Base-by-base conservation (phyloP, 2,329 filamentous ascomycete genomes). In the Blastomyces emzantsi region DNA sequence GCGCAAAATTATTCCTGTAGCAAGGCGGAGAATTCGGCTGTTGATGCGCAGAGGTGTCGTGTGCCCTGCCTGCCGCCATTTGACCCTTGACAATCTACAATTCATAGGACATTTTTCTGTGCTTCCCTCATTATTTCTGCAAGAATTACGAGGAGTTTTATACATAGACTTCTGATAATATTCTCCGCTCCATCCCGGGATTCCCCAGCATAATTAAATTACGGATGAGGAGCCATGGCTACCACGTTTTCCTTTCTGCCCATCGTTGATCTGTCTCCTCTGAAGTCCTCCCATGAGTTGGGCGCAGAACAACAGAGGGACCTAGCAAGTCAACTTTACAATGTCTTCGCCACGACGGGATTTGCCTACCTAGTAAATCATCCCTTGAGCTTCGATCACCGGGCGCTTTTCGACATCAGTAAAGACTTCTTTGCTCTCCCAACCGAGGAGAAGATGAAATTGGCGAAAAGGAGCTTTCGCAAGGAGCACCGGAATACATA, bases 361-460 rank as follows among this genome's bases (percentile, higher is more conserved):
- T 81, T 80, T 66, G 78, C 78, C 7, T 81, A 81, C 66, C 72
- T 81, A 8, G 70, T 74, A 43, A 78, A 80, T 65, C 62, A 73
- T 5, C 78, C 79, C 0, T 66, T 80, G 33, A 76, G 74, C 33
- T 79, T 77, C 67, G 66, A 68, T 45, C 76, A 80, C 64, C 73
- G 75, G 0, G 74, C 78, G 60, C 73, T 81, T 1, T 80, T 81
- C 64, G 65, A 64, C 1, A 66, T 81, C 8, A 76, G 75, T 3
- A 70, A 72, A 58, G 68, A 73, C 17, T 77, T 79, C 67, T 80
- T 79, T 63, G 68, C 67, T 3, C 66, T 78, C 6, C 70, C 76
- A 0, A 65, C 67, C 9, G 68, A 73, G 7, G 71, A 74, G 61
- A 79, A 79, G 66, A 75, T 76, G 72, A 72, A 67, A 36, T 64